A percentile compares a stretch with the other conserved stretches of the same genome.
phyloP scores from a whole-genome alignment of 2,329 filamentous ascomycete species.

The Sarocladium kiliense region DNA sequence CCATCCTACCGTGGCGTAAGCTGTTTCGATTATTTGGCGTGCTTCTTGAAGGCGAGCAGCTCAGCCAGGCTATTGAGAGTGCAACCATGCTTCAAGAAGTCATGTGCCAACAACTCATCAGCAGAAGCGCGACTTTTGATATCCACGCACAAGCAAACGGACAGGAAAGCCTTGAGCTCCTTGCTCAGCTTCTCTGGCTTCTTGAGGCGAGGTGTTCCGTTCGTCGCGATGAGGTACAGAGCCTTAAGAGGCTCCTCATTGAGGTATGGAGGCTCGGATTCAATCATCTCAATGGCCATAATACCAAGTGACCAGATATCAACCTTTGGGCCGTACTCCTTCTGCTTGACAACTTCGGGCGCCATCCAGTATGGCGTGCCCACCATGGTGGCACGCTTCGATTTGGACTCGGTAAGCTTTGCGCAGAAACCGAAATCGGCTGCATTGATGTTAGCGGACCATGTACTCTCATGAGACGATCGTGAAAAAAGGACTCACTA shows the following conservation, averaged over 20 bases:
- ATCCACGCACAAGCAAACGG: conserved; percentile 93
- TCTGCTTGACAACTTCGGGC: conserved; percentile 97
- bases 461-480: not conserved
- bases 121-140: conserved; percentile 92
- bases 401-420: conserved; percentile 94
- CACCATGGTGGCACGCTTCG: conserved; percentile 97
- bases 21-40: conserved; percentile 48
- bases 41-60: conserved; percentile 80
- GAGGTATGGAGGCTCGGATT: conserved; percentile 94
- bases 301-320: conserved; percentile 99
- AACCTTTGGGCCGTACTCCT: conserved; percentile 96
- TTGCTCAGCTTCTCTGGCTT: conserved; percentile 97
- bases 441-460: conserved; percentile 37
- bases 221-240: conserved; percentile 94
- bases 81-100: conserved; percentile 92
- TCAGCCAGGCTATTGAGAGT: conserved; percentile 77
- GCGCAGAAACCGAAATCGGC: conserved; percentile 99
- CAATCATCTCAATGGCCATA: conserved; percentile 99
- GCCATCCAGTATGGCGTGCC: conserved; percentile 99
- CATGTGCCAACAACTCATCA: conserved; percentile 81
- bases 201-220: conserved; percentile 94
- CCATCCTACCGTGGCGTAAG: too few species aligned
- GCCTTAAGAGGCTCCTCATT: conserved; percentile 98
- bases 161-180: conserved; percentile 95
- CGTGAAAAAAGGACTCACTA: conserved; percentile 54